Evolutionary conservation across 345 rosid genomes (phyloP).

Genomic region (Murraya koenigii): DNA sequence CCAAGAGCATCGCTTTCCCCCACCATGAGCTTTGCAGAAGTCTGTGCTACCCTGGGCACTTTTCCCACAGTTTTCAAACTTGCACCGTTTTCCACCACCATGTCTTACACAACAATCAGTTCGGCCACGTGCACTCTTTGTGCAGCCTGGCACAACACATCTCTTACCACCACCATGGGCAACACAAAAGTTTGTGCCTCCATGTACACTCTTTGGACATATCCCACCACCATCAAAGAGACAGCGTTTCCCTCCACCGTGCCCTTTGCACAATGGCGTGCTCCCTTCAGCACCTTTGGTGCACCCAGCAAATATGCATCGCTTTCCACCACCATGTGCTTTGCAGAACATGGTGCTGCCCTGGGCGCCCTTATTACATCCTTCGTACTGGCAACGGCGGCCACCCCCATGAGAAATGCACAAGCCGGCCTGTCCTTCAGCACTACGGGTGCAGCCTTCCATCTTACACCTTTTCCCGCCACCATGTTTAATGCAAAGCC

Average conservation of each 20-base stretch:
- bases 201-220: constrained; percentile 94
- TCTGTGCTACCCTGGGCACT: constrained; percentile 98
- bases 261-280: constrained; percentile 92
- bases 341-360: constrained; percentile 93
- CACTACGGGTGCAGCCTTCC: constrained; percentile 80
- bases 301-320: constrained; percentile 91
- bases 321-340: constrained; percentile 96
- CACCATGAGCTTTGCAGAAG: constrained; percentile 96
- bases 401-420: constrained; percentile 99
- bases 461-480: constrained; percentile 93
- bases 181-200: constrained; percentile 91
- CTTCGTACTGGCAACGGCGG: constrained; percentile 63
- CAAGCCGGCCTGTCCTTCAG: constrained; percentile 93
- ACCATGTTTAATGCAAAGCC: constrained; percentile 92
- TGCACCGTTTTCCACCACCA: constrained; percentile 93
- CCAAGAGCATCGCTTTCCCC: constrained; percentile 88
- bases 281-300: constrained; percentile 96
- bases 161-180: constrained; percentile 98
- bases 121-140: constrained; percentile 93
- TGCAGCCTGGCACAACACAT: constrained; percentile 79
- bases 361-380: constrained; percentile 84
- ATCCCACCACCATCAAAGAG: constrained; percentile 89
- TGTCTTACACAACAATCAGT: constrained; percentile 94
- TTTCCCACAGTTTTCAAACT: constrained; percentile 63
- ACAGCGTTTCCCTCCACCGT: constrained; percentile 97